These are phyloP conservation scores for Malassezia cuniculi DNA, from an alignment of 1,284 basidiomycete species.

Conservation along the genomic window DNA sequence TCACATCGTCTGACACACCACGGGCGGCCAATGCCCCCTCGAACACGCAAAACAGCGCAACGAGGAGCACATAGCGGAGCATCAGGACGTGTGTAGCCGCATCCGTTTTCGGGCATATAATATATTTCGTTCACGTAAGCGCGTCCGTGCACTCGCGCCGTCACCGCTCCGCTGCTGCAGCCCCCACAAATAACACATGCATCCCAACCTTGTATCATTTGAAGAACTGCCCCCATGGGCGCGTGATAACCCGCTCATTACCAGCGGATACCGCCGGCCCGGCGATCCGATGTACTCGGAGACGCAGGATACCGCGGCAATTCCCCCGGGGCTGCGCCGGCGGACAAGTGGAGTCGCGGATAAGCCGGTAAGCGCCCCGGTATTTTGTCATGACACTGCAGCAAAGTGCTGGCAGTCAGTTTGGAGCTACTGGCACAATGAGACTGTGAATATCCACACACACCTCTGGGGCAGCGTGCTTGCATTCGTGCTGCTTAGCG, in stretches of 20 bases:
- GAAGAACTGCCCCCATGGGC: constrained; percentile 34
- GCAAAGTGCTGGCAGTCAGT: constrained; percentile 40
- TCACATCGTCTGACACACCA: no score
- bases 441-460: constrained; percentile 73
- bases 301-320: background rate
- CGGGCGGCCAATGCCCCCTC: no score
- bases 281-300: constrained; percentile 24
- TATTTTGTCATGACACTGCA: background rate
- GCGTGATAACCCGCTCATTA: constrained; percentile 36
- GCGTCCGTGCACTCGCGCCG: no score
- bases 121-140: no score
- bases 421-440: constrained; percentile 44
- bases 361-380: background rate
- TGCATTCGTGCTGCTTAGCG: constrained; percentile 51
- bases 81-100: no score
- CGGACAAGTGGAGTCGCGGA: background rate
- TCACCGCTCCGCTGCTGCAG: no score
- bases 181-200: no score
- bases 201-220: constrained; percentile 29
- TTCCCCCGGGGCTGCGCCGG: background rate
- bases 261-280: constrained; percentile 36
- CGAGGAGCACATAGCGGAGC: no score
- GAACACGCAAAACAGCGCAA: no score
- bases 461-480: constrained; percentile 65
- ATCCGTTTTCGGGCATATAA: no score